These are phyloP conservation scores for Eragrostis tef DNA, from an alignment of 202 grass and related monocot genomes.

Conservation along the genomic window DNA sequence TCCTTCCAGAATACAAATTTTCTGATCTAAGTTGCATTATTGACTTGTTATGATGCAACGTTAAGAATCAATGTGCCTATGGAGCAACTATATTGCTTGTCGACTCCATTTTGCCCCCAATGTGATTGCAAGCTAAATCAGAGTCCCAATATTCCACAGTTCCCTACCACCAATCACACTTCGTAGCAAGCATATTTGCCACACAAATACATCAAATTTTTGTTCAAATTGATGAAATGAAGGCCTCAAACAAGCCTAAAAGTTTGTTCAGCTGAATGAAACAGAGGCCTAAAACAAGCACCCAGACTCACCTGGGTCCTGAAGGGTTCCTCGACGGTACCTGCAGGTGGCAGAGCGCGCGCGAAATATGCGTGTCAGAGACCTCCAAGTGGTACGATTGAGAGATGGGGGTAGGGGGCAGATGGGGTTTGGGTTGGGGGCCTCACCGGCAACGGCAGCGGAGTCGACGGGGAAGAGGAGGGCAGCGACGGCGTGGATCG, in stretches of 20 bases:
- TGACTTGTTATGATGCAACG: background rate
- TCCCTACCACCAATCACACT: background rate
- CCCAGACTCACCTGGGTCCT: constrained; percentile 64
- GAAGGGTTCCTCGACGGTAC: constrained; percentile 62
- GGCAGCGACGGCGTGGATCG: constrained; percentile 69
- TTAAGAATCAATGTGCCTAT: background rate
- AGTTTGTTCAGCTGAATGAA: background rate
- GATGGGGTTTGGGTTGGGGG: constrained; percentile 33
- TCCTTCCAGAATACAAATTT: constrained; percentile 18
- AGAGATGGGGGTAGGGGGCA: background rate
- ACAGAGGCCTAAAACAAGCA: constrained; percentile 8
- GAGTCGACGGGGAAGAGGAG: constrained; percentile 80
- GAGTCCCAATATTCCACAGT: background rate
- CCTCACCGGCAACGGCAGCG: constrained; percentile 58
- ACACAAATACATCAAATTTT: background rate
- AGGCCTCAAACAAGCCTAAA: constrained; percentile 7
- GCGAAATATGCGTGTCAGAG: constrained; percentile 22
- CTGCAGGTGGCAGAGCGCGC: constrained; percentile 47
- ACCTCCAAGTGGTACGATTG: background rate
- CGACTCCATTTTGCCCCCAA: constrained; percentile 5
- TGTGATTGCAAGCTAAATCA: constrained; percentile 15
- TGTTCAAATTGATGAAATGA: constrained; percentile 18
- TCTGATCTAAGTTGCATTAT: constrained; percentile 11
- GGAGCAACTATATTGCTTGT: background rate
- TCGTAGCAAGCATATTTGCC: background rate